Evolutionary conservation across 176 grass and related monocot species (phyloP), one percentile per base, ranked within the genome.

Genomic region (Ananas comosus): DNA sequence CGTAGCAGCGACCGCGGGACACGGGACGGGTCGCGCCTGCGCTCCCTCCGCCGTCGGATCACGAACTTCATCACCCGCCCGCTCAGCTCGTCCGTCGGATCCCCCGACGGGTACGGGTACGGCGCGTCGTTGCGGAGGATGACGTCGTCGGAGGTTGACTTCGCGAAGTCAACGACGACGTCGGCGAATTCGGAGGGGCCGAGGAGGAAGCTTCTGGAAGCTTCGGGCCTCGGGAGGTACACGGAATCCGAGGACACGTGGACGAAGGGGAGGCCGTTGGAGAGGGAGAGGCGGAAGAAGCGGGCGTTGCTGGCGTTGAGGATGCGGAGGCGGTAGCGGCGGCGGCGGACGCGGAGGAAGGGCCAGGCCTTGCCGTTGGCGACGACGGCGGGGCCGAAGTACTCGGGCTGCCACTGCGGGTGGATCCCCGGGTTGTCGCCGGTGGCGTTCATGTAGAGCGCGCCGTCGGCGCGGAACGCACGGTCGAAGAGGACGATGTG

Each of bases 351-450:
- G 64, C 33, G 68, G 13, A 95, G 87, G 71, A 33, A 85, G 1
- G 86, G 91, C 86, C 91, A 95, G 1, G 86, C 91, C 81, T 87
- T 90, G 57, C 86, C 91, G 65, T 90, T 90, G 50, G 71, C 87
- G 13, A 78, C 19, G 25, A 96, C 27, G 49, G 73, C 83, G 22
- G 50, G 0, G 49, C 90, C 91, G 68, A 96, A 96, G 79, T 87
- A 96, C 79, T 96, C 91, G 10, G 91, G 91, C 77, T 88, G 87
- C 91, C 91, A 96, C 74, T 93, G 80, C 51, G 91, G 91, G 64
- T 95, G 91, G 54, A 90, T 77, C 5, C 10, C 10, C 2, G 78
- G 86, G 70, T 90, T 87, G 71, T 96, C 80, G 2, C 91, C 91
- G 0, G 86, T 90, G 70, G 21, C 16, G 79, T 96, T 96, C 81